Base-by-base conservation (phyloP, 495 filamentous ascomycete genomes). In the Pyrenopolyporus hunteri region DNA sequence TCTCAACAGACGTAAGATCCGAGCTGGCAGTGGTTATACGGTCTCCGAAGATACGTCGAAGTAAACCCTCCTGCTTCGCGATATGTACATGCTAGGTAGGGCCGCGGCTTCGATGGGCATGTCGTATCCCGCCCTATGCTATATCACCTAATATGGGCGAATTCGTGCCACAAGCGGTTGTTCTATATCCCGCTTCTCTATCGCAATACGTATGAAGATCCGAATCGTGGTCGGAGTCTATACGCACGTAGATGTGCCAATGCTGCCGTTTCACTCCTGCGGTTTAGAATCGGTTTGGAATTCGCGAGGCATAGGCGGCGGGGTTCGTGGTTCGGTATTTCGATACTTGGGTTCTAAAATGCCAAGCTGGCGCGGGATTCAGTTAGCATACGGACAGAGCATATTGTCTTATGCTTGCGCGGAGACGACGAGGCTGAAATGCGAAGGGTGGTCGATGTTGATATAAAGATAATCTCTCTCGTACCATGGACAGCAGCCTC, bases 401-500 rank as follows among this genome's bases (percentile, higher is more conserved):
- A 6, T 10, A 4, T 31, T 9, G 6, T 1, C 14, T 50, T 13
- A n/a, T n/a, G n/a, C n/a, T n/a, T n/a, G n/a, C n/a, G n/a, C n/a
- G n/a, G n/a, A n/a, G n/a, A n/a, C n/a, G n/a, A n/a, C n/a, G n/a
- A n/a, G n/a, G n/a, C n/a, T n/a, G n/a, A n/a, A n/a, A n/a, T n/a
- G 36, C 36, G 1, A 7, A 19, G 9, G 6, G 14, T 40, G 16
- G 3, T 10, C 3, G 17, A 39, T 16, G 3, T 9, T 14, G 13
- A 17, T n/a, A n/a, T n/a, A n/a, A 19, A 14, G 23, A 13, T 13
- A 26, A 28, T 8, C 4, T 28, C 4, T 44, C 6, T 47, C 89
- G 44, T 79, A 97, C 94, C 89, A 97, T 85, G 46, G 79, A 79
- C 74, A 98, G 74, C 64, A 98, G 69, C 76, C 92, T 81, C 94